These are phyloP conservation scores for Cantharellus anzutake DNA, from an alignment of 768 basidiomycete species.

Conservation along the genomic window DNA sequence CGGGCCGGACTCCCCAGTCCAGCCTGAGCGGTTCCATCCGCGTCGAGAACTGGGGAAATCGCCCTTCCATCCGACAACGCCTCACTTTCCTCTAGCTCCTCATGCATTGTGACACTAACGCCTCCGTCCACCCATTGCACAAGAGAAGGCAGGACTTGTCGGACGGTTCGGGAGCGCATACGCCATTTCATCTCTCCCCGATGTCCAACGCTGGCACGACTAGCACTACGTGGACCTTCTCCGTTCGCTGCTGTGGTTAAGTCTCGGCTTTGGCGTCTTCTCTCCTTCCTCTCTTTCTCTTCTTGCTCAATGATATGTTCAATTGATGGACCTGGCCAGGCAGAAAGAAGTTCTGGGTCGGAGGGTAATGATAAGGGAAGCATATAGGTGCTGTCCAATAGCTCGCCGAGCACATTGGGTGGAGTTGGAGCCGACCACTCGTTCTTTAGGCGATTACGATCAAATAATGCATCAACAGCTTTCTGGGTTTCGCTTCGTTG, in stretches of 20 bases:
- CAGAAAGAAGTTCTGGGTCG: conserved; percentile 58
- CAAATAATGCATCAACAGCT: conserved; percentile 56
- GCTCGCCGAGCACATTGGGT: conserved; percentile 71
- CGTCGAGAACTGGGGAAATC: not conserved
- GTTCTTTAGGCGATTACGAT: conserved; percentile 39
- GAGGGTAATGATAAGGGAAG: conserved; percentile 71
- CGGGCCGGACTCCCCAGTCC: not conserved
- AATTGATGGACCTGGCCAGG: conserved; percentile 27
- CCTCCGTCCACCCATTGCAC: not conserved
- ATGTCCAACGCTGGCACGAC: conserved; percentile 4
- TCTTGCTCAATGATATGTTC: conserved; percentile 5
- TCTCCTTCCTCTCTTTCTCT: not conserved
- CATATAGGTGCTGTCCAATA: conserved; percentile 87
- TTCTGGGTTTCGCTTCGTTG: conserved; percentile 21
- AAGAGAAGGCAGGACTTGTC: not conserved
- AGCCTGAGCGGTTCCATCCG: not conserved
- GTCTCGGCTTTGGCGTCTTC: not conserved
- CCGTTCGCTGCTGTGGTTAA: not conserved
- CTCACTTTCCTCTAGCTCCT: not conserved
- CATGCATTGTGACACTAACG: not conserved
- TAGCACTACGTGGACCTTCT: conserved; percentile 1
- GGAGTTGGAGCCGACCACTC: conserved; percentile 63
- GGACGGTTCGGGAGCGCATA: conserved; percentile 2
- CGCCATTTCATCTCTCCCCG: conserved; percentile 4
- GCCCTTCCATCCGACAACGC: not conserved